phyloP scores from a whole-genome alignment of 2,329 filamentous ascomycete genomes.

The Onygenales sp. region DNA sequence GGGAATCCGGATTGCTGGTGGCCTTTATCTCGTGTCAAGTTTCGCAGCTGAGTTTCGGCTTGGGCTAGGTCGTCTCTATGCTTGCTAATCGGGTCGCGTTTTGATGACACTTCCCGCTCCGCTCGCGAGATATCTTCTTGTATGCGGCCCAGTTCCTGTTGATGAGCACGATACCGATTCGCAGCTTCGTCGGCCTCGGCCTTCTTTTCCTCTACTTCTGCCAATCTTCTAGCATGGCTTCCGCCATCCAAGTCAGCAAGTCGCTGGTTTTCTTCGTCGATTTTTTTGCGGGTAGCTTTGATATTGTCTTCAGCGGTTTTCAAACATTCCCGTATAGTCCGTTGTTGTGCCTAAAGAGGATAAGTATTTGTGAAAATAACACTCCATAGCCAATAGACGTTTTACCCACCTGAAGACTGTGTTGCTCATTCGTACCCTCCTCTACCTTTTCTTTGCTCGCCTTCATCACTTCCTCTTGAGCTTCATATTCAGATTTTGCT shows the following conservation, averaged over 20 bases:
- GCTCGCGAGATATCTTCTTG: conserved; percentile 27
- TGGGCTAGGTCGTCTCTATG: conserved; percentile 48
- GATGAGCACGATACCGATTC: conserved; percentile 32
- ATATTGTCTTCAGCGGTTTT: conserved; percentile 41
- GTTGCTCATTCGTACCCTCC: conserved; percentile 44
- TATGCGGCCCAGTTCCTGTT: conserved; percentile 24
- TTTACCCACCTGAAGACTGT: conserved; percentile 39
- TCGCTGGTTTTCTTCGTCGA: conserved; percentile 41
- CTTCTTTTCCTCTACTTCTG: conserved; percentile 51
- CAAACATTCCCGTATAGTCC: conserved; percentile 52
- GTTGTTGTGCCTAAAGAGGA: conserved; percentile 49
- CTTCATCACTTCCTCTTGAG: conserved; percentile 38
- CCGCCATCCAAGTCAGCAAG: conserved; percentile 62
- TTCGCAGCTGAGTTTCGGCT: conserved; percentile 42
- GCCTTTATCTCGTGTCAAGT: conserved; percentile 48
- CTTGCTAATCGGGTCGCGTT: conserved; percentile 16
- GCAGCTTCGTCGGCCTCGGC: conserved; percentile 38
- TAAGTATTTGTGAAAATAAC: conserved; percentile 5
- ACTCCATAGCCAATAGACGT: not conserved
- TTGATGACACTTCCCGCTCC: conserved; percentile 20
- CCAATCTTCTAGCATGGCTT: conserved; percentile 52
- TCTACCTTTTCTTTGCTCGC: conserved; percentile 44
- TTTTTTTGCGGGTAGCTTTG: conserved; percentile 33
- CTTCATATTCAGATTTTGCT: conserved; percentile 35
- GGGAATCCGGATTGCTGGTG: conserved; percentile 58